phyloP scores from a whole-genome alignment of 306 rosid genomes.

The Prunus armeniaca region DNA sequence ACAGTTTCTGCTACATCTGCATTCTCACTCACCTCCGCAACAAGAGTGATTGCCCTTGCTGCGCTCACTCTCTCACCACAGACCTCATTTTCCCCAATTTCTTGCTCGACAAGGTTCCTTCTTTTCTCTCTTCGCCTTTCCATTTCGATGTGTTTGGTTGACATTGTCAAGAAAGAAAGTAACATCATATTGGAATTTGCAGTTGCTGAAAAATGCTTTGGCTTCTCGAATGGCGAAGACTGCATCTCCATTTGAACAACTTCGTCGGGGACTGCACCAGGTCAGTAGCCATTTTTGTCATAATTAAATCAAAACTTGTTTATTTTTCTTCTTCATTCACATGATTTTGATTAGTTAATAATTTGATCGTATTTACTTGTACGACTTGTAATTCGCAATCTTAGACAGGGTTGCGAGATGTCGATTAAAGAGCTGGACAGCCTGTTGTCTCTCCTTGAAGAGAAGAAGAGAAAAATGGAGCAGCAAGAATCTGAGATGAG shows the following conservation, averaged over 20 bases:
- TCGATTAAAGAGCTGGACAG: constrained; percentile 66
- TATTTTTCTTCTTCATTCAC: neutral
- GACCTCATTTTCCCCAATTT: constrained; percentile 60
- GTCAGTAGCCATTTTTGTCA: constrained; percentile 17
- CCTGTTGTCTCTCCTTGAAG: constrained; percentile 59
- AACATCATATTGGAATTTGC: neutral
- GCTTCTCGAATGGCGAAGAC: constrained; percentile 14
- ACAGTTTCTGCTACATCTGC: constrained; percentile 80
- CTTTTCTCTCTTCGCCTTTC: neutral
- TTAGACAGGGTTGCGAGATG: constrained; percentile 69
- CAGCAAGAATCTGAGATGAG: constrained; percentile 75
- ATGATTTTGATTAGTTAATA: neutral
- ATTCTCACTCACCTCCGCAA: constrained; percentile 69
- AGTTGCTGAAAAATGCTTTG: constrained; percentile 28
- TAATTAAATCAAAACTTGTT: neutral
- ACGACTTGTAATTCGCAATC: constrained; percentile 2
- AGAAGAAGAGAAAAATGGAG: constrained; percentile 76
- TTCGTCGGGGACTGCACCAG: constrained; percentile 31
- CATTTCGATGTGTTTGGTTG: neutral
- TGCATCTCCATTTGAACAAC: constrained; percentile 30
- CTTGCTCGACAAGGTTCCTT: constrained; percentile 70
- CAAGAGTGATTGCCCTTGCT: constrained; percentile 83
- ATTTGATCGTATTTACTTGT: neutral
- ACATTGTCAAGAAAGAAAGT: neutral
- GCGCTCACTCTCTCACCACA: constrained; percentile 58